Conservation (phyloP, 2,329 filamentous ascomycete species). For the Cryphonectria parasitica region DNA sequence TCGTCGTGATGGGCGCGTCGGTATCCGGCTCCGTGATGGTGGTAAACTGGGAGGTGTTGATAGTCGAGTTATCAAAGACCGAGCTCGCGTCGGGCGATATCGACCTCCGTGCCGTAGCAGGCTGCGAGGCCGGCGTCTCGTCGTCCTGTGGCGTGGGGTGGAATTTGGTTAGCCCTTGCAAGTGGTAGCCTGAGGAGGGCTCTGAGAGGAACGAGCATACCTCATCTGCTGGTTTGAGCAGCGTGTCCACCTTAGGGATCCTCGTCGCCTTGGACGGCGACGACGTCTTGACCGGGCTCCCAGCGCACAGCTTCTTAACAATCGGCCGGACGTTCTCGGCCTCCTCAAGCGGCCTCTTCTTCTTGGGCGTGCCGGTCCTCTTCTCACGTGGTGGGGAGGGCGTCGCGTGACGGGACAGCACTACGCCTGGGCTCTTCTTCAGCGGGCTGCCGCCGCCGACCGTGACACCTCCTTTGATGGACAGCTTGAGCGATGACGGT, state of each 20-base stretch:
- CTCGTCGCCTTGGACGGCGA: not conserved
- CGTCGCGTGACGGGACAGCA: constrained; percentile 20
- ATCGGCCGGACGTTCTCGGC: constrained; percentile 10
- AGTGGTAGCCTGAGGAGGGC: too few relatives aligned
- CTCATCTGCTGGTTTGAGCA: constrained; percentile 5
- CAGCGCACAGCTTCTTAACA: constrained; percentile 34
- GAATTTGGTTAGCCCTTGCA: not conserved
- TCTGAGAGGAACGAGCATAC: constrained; percentile 4
- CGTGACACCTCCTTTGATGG: not conserved
- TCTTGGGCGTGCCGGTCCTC: constrained; percentile 20
- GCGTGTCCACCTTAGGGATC: not conserved
- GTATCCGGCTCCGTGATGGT: constrained; percentile 54
- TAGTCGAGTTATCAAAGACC: constrained; percentile 53
- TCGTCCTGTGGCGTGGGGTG: constrained; percentile 16
- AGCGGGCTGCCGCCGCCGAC: constrained; percentile 20
- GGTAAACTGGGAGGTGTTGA: constrained; percentile 54
- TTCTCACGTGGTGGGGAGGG: constrained; percentile 20
- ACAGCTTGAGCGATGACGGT: constrained; percentile 32
- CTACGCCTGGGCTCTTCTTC: constrained; percentile 16
- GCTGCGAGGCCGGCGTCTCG: constrained; percentile 21
- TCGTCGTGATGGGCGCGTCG: constrained; percentile 31
- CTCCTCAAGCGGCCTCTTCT: constrained; percentile 25
- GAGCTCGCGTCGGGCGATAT: constrained; percentile 50
- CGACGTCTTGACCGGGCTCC: constrained; percentile 19
- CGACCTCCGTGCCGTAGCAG: constrained; percentile 31